These are phyloP conservation scores for Isabelozyma pseudorhagii DNA, from an alignment of 805 yeast species.

Conservation along the genomic window DNA sequence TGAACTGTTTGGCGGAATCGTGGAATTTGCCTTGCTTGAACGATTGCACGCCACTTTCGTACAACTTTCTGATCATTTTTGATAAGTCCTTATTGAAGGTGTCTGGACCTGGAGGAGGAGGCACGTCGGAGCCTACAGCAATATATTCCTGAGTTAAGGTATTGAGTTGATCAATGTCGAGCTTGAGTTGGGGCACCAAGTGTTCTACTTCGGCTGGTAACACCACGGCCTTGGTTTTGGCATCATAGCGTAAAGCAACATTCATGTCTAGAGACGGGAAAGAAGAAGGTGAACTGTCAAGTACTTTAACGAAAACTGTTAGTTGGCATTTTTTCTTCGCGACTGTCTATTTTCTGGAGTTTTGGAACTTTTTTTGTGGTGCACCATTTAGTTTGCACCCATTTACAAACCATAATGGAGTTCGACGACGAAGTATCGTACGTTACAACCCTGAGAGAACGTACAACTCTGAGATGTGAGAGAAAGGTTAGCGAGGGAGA, in stretches of 20 bases:
- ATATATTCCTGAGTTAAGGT: slow-evolving; percentile 36
- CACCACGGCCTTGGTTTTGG: slow-evolving; percentile 22
- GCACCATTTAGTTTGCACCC: slow-evolving; percentile 1
- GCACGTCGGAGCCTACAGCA: slow-evolving; percentile 45
- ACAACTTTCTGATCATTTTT: slow-evolving; percentile 61
- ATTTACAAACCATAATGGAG: background rate
- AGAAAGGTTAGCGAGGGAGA: too few species aligned
- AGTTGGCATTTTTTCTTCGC: background rate
- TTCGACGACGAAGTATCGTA: slow-evolving; percentile 5
- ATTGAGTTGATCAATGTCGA: slow-evolving; percentile 44
- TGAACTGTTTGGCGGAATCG: slow-evolving; percentile 63
- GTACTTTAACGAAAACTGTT: background rate
- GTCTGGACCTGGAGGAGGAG: slow-evolving; percentile 53
- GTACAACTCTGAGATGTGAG: too few species aligned
- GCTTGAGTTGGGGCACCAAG: slow-evolving; percentile 25
- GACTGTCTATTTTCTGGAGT: background rate
- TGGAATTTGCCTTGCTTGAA: slow-evolving; percentile 52
- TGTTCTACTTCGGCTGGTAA: slow-evolving; percentile 14
- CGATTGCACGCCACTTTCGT: slow-evolving; percentile 58
- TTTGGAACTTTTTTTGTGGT: background rate
- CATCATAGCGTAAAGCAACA: slow-evolving; percentile 21
- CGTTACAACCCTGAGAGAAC: too few species aligned
- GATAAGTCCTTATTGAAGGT: slow-evolving; percentile 52
- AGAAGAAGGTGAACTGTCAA: background rate
- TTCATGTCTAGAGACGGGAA: slow-evolving; percentile 12